Conservation (phyloP, 2,329 filamentous ascomycete species). For the Epichloe elymi region DNA sequence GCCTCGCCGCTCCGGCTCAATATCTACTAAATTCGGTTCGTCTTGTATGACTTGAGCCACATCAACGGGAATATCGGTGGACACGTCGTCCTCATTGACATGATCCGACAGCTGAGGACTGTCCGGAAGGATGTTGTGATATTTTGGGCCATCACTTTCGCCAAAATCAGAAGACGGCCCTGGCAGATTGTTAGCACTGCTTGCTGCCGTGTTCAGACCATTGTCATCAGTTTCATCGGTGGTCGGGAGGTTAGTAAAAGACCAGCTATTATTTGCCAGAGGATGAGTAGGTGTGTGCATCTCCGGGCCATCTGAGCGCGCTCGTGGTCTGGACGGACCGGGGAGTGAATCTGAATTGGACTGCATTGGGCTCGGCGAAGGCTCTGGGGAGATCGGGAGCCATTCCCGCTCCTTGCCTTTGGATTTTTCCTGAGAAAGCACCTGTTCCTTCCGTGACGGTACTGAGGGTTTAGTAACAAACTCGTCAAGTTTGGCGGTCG, state of each 20-base stretch:
- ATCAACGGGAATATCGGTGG: slow-evolving; percentile 3
- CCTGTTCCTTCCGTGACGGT: background rate
- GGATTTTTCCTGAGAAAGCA: background rate
- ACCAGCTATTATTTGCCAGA: slow-evolving; percentile 49
- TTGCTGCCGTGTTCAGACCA: background rate
- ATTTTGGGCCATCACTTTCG: background rate
- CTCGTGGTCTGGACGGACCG: slow-evolving; percentile 30
- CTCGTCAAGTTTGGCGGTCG: background rate
- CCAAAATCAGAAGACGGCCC: background rate
- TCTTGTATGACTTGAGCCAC: slow-evolving; percentile 5
- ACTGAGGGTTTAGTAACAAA: background rate
- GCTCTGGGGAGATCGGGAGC: slow-evolving; percentile 4
- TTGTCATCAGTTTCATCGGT: slow-evolving; percentile 9
- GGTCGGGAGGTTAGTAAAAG: slow-evolving; percentile 31
- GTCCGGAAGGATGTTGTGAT: background rate
- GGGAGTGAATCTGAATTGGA: slow-evolving; percentile 5
- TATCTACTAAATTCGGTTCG: slow-evolving; percentile 5
- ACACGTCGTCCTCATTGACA: slow-evolving; percentile 1
- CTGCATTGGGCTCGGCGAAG: slow-evolving; percentile 5
- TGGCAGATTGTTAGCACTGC: background rate
- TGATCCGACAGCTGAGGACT: background rate
- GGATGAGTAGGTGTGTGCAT: slow-evolving; percentile 32
- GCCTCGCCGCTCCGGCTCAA: slow-evolving; percentile 10
- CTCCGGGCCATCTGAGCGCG: slow-evolving; percentile 44
- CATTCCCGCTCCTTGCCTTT: slow-evolving; percentile 16